phyloP scores from a whole-genome alignment of 106 monocot genomes.

The Triglochin maritima region DNA sequence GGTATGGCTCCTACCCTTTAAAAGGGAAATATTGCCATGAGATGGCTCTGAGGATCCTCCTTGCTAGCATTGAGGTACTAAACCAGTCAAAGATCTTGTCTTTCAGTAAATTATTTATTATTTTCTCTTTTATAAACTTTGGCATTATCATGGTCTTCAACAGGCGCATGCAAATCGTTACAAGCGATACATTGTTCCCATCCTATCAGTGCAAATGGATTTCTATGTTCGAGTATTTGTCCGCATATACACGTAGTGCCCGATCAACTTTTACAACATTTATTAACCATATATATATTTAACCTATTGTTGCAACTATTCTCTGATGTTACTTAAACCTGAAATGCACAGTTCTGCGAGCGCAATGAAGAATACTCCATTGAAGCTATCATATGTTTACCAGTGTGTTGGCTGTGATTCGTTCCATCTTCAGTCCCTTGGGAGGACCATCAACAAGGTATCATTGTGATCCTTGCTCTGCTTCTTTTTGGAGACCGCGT shows the following conservation, averaged over 20 bases:
- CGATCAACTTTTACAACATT: neutral
- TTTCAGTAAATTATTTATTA: neutral
- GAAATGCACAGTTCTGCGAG: conserved; percentile 52
- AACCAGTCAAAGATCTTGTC: neutral
- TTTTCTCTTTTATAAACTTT: conserved; percentile 1
- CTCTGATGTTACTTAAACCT: neutral
- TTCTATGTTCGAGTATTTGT: conserved; percentile 98
- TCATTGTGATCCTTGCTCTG: conserved; percentile 2
- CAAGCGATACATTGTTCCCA: conserved; percentile 86
- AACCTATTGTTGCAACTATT: no score
- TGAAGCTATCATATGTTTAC: conserved; percentile 79
- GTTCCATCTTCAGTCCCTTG: conserved; percentile 85
- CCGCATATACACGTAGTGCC: conserved; percentile 67
- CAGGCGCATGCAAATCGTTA: conserved; percentile 98
- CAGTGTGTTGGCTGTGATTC: conserved; percentile 96
- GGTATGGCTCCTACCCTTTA: conserved; percentile 87
- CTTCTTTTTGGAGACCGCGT: neutral
- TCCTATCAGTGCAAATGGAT: conserved; percentile 94
- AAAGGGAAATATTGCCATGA: conserved; percentile 97
- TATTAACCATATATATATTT: neutral
- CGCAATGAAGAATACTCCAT: conserved; percentile 80
- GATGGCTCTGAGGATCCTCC: conserved; percentile 91
- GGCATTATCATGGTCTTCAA: conserved; percentile 4
- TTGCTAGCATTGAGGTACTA: conserved; percentile 88
- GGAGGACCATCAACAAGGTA: conserved; percentile 77